Conservation (phyloP, 2,329 filamentous ascomycete genomes). For the Epichloe sylvatica region DNA sequence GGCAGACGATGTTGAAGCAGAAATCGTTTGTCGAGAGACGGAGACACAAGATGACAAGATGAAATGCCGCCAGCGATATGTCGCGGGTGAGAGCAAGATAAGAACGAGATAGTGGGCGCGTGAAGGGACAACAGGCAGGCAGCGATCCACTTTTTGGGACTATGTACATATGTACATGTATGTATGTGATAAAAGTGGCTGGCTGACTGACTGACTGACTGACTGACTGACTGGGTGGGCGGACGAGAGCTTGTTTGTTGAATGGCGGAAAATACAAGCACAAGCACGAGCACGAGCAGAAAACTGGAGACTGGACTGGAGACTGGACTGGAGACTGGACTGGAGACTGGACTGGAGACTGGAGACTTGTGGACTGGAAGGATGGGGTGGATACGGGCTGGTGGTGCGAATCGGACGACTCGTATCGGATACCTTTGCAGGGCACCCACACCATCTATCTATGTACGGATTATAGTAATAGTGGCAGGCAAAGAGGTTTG, state of each 20-base stretch:
- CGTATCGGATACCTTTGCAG: neutral
- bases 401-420: neutral
- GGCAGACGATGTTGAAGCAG: neutral
- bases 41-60: neutral
- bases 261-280: neutral
- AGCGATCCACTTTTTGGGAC: neutral
- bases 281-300: neutral
- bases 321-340: too few relatives aligned
- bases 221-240: neutral
- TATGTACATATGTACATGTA: too few relatives aligned
- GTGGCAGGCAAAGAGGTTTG: neutral
- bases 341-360: neutral
- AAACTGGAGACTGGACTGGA: neutral
- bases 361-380: too few relatives aligned
- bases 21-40: neutral
- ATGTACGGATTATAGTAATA: too few relatives aligned
- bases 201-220: too few relatives aligned
- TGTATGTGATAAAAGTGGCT: too few relatives aligned
- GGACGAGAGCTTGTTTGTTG: neutral
- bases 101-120: neutral
- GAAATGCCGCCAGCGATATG: neutral
- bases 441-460: too few relatives aligned
- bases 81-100: slow-evolving; percentile 1
- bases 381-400: neutral
- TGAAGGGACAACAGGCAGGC: neutral